phyloP scores from a whole-genome alignment of 306 rosid species.

The Cucurbita maxima region DNA sequence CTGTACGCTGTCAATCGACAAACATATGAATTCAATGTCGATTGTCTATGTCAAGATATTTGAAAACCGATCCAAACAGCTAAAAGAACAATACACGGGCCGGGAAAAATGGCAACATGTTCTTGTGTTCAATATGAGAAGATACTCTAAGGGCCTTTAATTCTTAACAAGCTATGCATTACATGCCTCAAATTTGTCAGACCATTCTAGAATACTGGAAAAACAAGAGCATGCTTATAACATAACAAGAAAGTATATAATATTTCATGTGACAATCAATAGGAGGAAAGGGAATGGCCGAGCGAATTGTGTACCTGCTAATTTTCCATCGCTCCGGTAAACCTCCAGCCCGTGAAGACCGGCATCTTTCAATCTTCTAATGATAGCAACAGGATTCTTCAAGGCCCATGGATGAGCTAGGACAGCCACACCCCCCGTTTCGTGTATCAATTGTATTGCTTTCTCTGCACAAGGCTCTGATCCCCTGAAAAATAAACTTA shows the following conservation, averaged over 20 bases:
- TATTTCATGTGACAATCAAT: neutral
- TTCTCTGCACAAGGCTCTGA: slow-evolving; percentile 76
- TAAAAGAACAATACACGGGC: neutral
- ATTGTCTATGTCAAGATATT: neutral
- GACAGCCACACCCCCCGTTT: slow-evolving; percentile 87
- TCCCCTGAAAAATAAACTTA: slow-evolving; percentile 39
- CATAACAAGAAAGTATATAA: neutral
- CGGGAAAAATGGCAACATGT: no score
- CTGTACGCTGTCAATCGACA: slow-evolving; percentile 44
- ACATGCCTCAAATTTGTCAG: no score
- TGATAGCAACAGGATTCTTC: slow-evolving; percentile 53
- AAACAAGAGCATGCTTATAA: neutral
- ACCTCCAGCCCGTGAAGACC: slow-evolving; percentile 98
- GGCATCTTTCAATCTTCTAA: slow-evolving; percentile 68
- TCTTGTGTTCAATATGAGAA: no score
- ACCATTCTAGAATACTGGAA: no score
- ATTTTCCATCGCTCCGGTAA: slow-evolving; percentile 76
- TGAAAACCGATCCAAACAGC: neutral
- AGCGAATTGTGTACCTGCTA: slow-evolving; percentile 38
- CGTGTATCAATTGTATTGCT: slow-evolving; percentile 56
- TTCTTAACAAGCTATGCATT: no score
- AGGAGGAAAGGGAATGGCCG: neutral
- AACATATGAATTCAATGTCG: neutral
- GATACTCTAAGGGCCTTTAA: no score
- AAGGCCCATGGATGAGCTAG: slow-evolving; percentile 98